These are phyloP conservation scores for Candida tallmaniae DNA, from an alignment of 805 yeast genomes.

Conservation along the genomic window DNA sequence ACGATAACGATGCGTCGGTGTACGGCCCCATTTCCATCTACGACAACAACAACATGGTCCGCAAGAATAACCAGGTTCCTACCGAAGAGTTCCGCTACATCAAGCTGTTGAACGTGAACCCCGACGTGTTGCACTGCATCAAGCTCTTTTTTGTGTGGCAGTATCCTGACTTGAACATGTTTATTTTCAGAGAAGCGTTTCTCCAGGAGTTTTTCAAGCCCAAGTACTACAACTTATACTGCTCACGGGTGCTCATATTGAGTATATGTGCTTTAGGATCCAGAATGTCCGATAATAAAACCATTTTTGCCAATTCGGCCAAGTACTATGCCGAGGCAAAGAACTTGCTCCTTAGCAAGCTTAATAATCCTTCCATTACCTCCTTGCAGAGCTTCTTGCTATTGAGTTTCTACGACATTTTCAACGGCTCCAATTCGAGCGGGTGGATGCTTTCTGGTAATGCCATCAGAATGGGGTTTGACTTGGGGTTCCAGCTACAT, in stretches of 20 bases:
- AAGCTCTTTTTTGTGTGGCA: slow-evolving; percentile 57
- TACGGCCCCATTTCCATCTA: slow-evolving; percentile 46
- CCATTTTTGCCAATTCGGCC: slow-evolving; percentile 36
- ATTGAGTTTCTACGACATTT: slow-evolving; percentile 57
- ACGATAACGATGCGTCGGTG: slow-evolving; percentile 29
- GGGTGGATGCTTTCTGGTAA: slow-evolving; percentile 64
- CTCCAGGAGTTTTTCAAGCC: slow-evolving; percentile 58
- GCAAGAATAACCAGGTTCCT: slow-evolving; percentile 12
- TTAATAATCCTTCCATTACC: slow-evolving; percentile 47
- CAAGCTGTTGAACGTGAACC: slow-evolving; percentile 31
- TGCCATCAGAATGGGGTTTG: slow-evolving; percentile 62
- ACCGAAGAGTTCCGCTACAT: slow-evolving; percentile 13
- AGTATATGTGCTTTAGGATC: slow-evolving; percentile 60
- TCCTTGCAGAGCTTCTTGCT: slow-evolving; percentile 56
- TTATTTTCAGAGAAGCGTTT: slow-evolving; percentile 61
- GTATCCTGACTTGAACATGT: slow-evolving; percentile 60
- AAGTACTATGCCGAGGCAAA: slow-evolving; percentile 47
- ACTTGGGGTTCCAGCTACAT: slow-evolving; percentile 58
- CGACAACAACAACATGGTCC: slow-evolving; percentile 23
- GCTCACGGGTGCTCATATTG: slow-evolving; percentile 50
- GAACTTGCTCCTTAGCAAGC: slow-evolving; percentile 32
- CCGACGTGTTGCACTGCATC: slow-evolving; percentile 31
- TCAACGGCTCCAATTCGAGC: slow-evolving; percentile 52
- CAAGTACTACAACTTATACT: slow-evolving; percentile 46
- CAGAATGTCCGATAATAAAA: slow-evolving; percentile 41